These are phyloP conservation scores for Alternaria solani DNA, from an alignment of 2,329 filamentous ascomycete genomes.

Conservation along the genomic window DNA sequence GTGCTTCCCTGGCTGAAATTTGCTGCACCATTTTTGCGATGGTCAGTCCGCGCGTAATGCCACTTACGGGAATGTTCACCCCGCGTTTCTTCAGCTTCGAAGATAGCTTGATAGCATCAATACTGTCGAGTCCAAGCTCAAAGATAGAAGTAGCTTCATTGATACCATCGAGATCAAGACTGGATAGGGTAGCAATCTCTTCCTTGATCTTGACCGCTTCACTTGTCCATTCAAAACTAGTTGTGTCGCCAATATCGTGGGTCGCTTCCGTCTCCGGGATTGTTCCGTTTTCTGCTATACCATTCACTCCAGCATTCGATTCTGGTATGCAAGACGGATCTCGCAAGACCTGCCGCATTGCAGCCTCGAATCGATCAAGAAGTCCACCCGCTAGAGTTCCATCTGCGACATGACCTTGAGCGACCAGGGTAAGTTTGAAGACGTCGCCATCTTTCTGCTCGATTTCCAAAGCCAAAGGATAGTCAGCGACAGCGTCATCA, in stretches of 20 bases:
- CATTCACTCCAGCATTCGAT: slow-evolving; percentile 5
- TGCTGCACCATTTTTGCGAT: slow-evolving; percentile 66
- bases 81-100: slow-evolving; percentile 70
- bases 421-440: slow-evolving; percentile 67
- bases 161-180: slow-evolving; percentile 61
- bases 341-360: slow-evolving; percentile 48
- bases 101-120: slow-evolving; percentile 86
- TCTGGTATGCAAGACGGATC: slow-evolving; percentile 39
- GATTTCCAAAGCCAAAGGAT: slow-evolving; percentile 80
- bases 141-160: slow-evolving; percentile 71
- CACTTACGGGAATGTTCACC: slow-evolving; percentile 72
- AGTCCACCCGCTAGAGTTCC: slow-evolving; percentile 49
- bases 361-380: slow-evolving; percentile 54
- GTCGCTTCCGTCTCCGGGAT: background rate
- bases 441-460: slow-evolving; percentile 60
- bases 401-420: slow-evolving; percentile 59
- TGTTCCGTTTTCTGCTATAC: background rate
- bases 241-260: background rate
- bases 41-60: slow-evolving; percentile 76
- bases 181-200: slow-evolving; percentile 71
- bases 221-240: slow-evolving; percentile 66
- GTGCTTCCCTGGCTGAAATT: slow-evolving; percentile 14
- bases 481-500: slow-evolving; percentile 64
- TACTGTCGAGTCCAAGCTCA: slow-evolving; percentile 87
- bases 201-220: slow-evolving; percentile 63